These are phyloP conservation scores for Sordariomycetes sp. DNA, from an alignment of 2,329 filamentous ascomycete species.

Conservation along the genomic window DNA sequence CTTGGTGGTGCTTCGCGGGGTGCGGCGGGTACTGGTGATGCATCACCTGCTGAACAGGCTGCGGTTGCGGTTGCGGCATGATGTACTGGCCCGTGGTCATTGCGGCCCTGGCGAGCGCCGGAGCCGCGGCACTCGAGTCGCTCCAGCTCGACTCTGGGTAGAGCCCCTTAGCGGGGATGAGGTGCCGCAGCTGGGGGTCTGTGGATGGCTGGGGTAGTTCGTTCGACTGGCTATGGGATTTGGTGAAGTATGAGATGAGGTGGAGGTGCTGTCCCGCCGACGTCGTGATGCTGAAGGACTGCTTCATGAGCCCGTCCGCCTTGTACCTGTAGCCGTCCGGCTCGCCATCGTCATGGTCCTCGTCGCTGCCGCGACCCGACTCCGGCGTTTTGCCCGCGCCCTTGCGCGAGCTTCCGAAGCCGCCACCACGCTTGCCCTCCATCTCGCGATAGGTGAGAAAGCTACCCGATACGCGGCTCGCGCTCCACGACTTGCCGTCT, in stretches of 20 bases:
- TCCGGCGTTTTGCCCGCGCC: constrained; percentile 69
- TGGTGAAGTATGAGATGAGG: constrained; percentile 92
- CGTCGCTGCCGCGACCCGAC: constrained; percentile 69
- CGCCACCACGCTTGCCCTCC: constrained; percentile 91
- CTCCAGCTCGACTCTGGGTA: constrained; percentile 94
- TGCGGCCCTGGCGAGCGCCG: constrained; percentile 68
- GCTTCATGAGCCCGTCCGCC: constrained; percentile 96
- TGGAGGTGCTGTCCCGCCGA: constrained; percentile 82
- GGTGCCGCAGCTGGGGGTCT: constrained; percentile 69
- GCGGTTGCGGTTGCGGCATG: constrained; percentile 7
- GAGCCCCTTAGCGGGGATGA: constrained; percentile 84
- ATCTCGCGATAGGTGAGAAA: constrained; percentile 97
- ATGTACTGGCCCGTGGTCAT: constrained; percentile 38
- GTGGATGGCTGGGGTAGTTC: constrained; percentile 72
- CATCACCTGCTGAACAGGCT: constrained; percentile 14
- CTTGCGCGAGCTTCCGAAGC: constrained; percentile 46
- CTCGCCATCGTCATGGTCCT: constrained; percentile 74
- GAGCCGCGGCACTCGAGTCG: constrained; percentile 63
- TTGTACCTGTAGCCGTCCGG: constrained; percentile 92
- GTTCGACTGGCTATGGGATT: constrained; percentile 57
- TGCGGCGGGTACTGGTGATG: constrained; percentile 22
- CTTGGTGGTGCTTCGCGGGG: constrained; percentile 9
- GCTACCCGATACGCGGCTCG: constrained; percentile 91
- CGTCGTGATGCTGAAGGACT: constrained; percentile 98
- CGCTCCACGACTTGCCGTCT: constrained; percentile 98